phyloP scores from a whole-genome alignment of 805 yeast species.

The Wickerhamiella brachini region DNA sequence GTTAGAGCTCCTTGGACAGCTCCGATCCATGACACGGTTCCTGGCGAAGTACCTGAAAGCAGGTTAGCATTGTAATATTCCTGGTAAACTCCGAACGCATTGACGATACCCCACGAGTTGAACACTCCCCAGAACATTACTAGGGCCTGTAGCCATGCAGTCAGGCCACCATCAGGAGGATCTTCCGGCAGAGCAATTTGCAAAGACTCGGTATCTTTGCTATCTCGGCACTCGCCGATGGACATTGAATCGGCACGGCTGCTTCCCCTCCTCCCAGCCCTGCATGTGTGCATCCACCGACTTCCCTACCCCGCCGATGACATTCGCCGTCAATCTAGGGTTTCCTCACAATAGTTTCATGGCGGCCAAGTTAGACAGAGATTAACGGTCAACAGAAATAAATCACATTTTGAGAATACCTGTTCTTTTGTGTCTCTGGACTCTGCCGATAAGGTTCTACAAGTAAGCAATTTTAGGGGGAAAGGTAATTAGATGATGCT shows the following conservation, averaged over 20 bases:
- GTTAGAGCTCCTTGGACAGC: slow-evolving; percentile 11
- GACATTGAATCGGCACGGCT: not conserved
- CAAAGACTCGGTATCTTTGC: not conserved
- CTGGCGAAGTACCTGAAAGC: slow-evolving; percentile 5
- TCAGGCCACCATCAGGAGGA: slow-evolving; percentile 19
- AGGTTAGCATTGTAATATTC: slow-evolving; percentile 11
- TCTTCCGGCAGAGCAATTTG: not conserved
- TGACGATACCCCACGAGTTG: slow-evolving; percentile 17
- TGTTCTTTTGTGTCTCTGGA: no score
- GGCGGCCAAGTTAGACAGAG: no score
- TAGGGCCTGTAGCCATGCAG: slow-evolving; percentile 18
- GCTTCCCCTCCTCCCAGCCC: not conserved
- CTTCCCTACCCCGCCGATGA: not conserved
- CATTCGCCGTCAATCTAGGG: no score
- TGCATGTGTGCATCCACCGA: not conserved
- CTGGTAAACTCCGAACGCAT: slow-evolving; percentile 18
- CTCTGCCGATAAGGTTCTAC: no score
- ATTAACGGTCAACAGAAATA: no score
- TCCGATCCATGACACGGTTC: slow-evolving; percentile 17
- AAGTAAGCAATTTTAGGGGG: no score
- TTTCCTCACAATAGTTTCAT: no score
- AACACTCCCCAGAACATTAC: slow-evolving; percentile 15
- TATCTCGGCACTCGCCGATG: not conserved
- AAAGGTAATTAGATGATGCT: no score
- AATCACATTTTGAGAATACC: no score